These are phyloP conservation scores for Epichloe coenophiala DNA, from an alignment of 2,329 filamentous ascomycete species.

Conservation along the genomic window DNA sequence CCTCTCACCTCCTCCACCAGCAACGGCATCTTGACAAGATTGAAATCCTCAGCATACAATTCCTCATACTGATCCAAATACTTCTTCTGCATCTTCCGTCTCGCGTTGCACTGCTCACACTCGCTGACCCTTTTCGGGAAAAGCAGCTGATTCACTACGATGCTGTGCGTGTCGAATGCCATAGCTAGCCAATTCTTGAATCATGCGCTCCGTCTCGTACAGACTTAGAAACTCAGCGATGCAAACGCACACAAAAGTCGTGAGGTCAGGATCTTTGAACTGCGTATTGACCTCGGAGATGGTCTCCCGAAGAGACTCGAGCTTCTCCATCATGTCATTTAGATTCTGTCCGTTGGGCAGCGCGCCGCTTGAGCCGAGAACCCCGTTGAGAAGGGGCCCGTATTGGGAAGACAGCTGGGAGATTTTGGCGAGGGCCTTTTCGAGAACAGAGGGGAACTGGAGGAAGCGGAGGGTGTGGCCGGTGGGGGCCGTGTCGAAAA, in stretches of 20 bases:
- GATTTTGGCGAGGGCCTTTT: conserved; percentile 96
- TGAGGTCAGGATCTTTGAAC: conserved; percentile 93
- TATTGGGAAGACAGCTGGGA: conserved; percentile 90
- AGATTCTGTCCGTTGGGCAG: conserved; percentile 89
- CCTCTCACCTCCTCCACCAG: conserved; percentile 91
- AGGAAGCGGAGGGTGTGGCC: conserved; percentile 97
- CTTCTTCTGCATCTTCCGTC: conserved; percentile 98
- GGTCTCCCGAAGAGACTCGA: conserved; percentile 83
- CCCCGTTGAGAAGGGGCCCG: conserved; percentile 85
- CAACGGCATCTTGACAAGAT: conserved; percentile 96
- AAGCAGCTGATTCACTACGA: conserved; percentile 94
- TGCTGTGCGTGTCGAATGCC: conserved; percentile 94
- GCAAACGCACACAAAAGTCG: conserved; percentile 95
- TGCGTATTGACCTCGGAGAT: conserved; percentile 94
- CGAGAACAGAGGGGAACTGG: conserved; percentile 93
- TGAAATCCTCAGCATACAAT: conserved; percentile 89
- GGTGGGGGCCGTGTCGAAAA: conserved; percentile 97
- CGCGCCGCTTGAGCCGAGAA: conserved; percentile 62
- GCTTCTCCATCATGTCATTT: conserved; percentile 83
- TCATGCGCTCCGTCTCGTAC: conserved; percentile 99
- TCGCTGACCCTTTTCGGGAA: conserved; percentile 76
- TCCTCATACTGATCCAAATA: conserved; percentile 98
- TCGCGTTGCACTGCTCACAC: conserved; percentile 90
- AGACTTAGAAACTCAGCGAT: conserved; percentile 94
- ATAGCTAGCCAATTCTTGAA: conserved; percentile 89